Base-by-base conservation (phyloP, 345 rosid genomes). In the Citropsis articulata region DNA sequence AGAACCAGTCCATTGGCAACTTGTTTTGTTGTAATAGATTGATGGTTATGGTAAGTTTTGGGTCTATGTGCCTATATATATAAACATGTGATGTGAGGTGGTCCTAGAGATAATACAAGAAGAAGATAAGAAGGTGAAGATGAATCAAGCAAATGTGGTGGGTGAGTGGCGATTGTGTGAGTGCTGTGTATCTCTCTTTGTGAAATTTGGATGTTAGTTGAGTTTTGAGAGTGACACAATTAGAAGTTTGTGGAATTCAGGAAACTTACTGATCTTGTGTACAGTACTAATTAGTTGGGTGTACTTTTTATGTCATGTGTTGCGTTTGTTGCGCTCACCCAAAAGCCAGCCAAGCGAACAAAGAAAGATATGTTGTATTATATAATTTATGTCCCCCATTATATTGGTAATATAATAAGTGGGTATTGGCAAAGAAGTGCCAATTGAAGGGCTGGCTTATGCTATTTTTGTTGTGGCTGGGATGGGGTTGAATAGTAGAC, bases 1-100 rank as follows among this genome's bases (percentile, higher is more conserved):
- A 89, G 84, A 88, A 93, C 98, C 98, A 95, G 77, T 93, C 97
- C 98, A 91, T 53, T 91, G 56, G 79, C 42, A 45, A 38, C 13
- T 27, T 33, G 24, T 9, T 50, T 22, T 53, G 33, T 19, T 24
- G 66, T 6, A 7, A 16, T 55, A 13, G n/a, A 50, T 22, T 28
- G 35, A 9, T 66, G 22, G 16, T 21, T 31, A 12, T 45, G 14
- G 14, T 45, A 13, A 45, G 16, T 13, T 12, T 3, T 45, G 18
- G 14, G 22, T 53, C 7, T 18, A 0, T 53, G 22, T 53, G 22
- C 19, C 1, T 50, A 50, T 50, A 16, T 50, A 50, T 50, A 50
- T 16, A 50, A 50, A 6, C 57, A 53, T 53, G 57, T 53, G 22
- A 64, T 61, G 69, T 69, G 71, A 59, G 55, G 76, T 62, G 84